Evolutionary conservation across 257 asterid species (phyloP).

Genomic region (Penstemon davidsonii): DNA sequence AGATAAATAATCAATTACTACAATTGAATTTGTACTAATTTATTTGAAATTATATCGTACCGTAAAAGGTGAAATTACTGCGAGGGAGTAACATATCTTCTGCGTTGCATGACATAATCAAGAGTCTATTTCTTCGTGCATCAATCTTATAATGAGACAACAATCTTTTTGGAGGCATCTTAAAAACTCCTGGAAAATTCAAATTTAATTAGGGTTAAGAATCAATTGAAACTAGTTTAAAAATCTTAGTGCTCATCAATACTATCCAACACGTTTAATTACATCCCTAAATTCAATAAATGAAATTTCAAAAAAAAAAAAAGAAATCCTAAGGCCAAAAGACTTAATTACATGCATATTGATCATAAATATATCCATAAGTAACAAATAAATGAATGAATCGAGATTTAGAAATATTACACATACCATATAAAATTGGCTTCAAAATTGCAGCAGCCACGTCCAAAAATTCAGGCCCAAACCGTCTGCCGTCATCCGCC

Average conservation of each 20-base stretch:
- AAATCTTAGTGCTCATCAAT: too few relatives aligned
- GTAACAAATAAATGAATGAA: constrained; percentile 14
- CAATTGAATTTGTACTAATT: too few relatives aligned
- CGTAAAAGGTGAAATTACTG: constrained; percentile 79
- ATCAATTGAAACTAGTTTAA: too few relatives aligned
- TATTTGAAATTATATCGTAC: constrained; percentile 30
- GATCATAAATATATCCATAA: background rate
- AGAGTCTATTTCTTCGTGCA: constrained; percentile 54
- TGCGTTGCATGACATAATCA: constrained; percentile 89
- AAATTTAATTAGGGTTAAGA: constrained; percentile 6
- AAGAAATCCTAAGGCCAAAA: background rate
- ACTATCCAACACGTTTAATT: background rate
- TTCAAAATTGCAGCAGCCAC: constrained; percentile 77
- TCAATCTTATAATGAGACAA: constrained; percentile 95
- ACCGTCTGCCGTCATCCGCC: background rate
- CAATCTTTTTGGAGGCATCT: constrained; percentile 83
- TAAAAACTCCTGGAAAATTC: constrained; percentile 68
- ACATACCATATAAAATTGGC: constrained; percentile 78
- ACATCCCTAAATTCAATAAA: background rate
- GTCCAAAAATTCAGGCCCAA: constrained; percentile 42
- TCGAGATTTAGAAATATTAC: background rate
- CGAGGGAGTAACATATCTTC: constrained; percentile 99
- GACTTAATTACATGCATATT: background rate
- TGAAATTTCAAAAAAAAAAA: background rate
- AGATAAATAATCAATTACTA: too few relatives aligned